phyloP scores from a whole-genome alignment of 2,329 filamentous ascomycete genomes.

The Aureobasidium sp. region DNA sequence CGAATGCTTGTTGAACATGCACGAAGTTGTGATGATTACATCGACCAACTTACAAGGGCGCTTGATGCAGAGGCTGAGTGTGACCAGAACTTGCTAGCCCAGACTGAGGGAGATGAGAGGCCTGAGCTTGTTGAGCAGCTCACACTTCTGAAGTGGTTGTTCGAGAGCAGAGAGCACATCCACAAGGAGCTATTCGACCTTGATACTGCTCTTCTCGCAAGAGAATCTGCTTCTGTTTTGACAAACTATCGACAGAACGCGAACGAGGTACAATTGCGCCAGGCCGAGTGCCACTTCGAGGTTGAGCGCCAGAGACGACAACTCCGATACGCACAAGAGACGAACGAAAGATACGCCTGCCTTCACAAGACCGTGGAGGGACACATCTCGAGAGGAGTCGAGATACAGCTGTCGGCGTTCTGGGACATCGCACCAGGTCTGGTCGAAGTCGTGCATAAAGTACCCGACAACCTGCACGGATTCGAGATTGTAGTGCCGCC shows the following conservation, averaged over 20 bases:
- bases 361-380: slow-evolving; percentile 73
- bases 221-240: slow-evolving; percentile 26
- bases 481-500: slow-evolving; percentile 72
- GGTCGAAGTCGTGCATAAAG: slow-evolving; percentile 66
- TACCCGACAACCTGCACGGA: slow-evolving; percentile 46
- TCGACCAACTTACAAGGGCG: slow-evolving; percentile 56
- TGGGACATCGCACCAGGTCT: slow-evolving; percentile 95
- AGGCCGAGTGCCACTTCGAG: slow-evolving; percentile 74
- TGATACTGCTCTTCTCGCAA: not conserved
- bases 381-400: slow-evolving; percentile 79
- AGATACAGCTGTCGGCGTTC: slow-evolving; percentile 85
- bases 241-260: slow-evolving; percentile 55
- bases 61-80: not conserved
- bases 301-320: slow-evolving; percentile 62
- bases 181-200: slow-evolving; percentile 81
- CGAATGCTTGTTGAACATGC: slow-evolving; percentile 71
- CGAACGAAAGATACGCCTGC: slow-evolving; percentile 62
- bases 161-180: slow-evolving; percentile 82
- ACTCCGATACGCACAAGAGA: slow-evolving; percentile 60
- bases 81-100: slow-evolving; percentile 55
- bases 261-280: slow-evolving; percentile 20
- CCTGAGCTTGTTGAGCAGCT: slow-evolving; percentile 91
- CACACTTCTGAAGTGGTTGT: slow-evolving; percentile 92
- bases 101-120: slow-evolving; percentile 91
- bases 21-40: slow-evolving; percentile 62